Percentiles rank a stretch among this genome's conserved stretches.
Conservation (phyloP, 108 stramenopile genomes). For the Nannochloropsis salina region DNA sequence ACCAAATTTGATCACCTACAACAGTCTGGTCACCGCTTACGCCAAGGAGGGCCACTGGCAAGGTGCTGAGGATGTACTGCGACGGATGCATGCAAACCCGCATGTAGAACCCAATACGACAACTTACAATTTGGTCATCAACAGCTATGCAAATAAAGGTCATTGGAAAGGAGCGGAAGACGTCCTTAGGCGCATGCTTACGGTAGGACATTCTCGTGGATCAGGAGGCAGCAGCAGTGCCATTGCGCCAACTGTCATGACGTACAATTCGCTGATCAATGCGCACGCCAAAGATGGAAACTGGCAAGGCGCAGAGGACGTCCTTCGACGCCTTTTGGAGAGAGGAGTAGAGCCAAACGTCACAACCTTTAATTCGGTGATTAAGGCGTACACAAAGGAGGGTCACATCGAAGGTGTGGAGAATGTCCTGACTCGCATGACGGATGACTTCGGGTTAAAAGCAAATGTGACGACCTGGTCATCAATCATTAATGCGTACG, state of each 20-base stretch:
- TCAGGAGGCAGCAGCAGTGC: not conserved
- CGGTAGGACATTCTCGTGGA: not conserved
- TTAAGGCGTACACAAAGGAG: not conserved
- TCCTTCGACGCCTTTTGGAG: not conserved
- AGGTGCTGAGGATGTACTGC: not conserved
- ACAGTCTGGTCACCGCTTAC: not conserved
- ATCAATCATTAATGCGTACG: not conserved
- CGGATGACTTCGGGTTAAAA: not conserved
- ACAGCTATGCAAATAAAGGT: constrained; percentile 11
- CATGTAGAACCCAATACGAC: not conserved
- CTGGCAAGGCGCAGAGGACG: not conserved
- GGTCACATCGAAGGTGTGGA: not conserved
- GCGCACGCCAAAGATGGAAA: constrained; percentile 19
- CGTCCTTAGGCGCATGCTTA: not conserved
- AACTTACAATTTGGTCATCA: not conserved
- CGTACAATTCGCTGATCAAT: not conserved
- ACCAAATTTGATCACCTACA: not conserved
- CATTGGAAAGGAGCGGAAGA: not conserved
- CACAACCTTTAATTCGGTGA: constrained; percentile 3
- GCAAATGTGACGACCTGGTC: not conserved
- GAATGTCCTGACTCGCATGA: not conserved
- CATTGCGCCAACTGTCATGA: not conserved
- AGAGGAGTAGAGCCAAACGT: not conserved
- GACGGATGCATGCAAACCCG: not conserved
- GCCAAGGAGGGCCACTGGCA: not conserved